phyloP scores from a whole-genome alignment of 1,284 basidiomycete genomes.

The Ustanciosporium gigantosporum region DNA sequence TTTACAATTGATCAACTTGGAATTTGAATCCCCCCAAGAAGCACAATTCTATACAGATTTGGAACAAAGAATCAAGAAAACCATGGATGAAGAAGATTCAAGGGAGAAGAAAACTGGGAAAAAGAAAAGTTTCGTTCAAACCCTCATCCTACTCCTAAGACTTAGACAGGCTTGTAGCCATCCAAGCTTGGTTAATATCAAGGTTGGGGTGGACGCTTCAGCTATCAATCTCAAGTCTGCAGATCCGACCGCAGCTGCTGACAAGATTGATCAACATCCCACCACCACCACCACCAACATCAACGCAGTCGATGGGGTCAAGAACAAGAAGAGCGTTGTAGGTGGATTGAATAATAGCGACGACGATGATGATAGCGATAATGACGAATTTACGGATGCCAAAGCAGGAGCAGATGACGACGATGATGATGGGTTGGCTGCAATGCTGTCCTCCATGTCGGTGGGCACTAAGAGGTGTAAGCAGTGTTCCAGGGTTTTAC shows the following conservation, averaged over 20 bases:
- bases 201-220: constrained; percentile 19
- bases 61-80: constrained; percentile 73
- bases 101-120: constrained; percentile 62
- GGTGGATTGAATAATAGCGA: too few species aligned
- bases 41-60: constrained; percentile 79
- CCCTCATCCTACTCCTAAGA: constrained; percentile 79
- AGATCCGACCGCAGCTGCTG: background rate
- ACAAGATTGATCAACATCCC: too few species aligned
- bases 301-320: background rate
- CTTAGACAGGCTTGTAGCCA: constrained; percentile 72
- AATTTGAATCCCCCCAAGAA: constrained; percentile 67
- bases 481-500: constrained; percentile 35
- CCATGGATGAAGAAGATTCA: constrained; percentile 64
- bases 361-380: background rate
- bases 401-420: constrained; percentile 11
- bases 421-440: constrained; percentile 72
- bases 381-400: background rate
- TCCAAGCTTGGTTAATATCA: constrained; percentile 42
- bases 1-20: constrained; percentile 71
- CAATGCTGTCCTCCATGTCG: constrained; percentile 72
- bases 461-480: constrained; percentile 61
- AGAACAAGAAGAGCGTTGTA: background rate
- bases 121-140: constrained; percentile 77
- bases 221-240: constrained; percentile 4
- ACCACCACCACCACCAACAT: too few species aligned